Evolutionary conservation across 352 stramenopile species (phyloP), one percentile per base, ranked within the genome.

Genomic region (Phytophthora ramorum): DNA sequence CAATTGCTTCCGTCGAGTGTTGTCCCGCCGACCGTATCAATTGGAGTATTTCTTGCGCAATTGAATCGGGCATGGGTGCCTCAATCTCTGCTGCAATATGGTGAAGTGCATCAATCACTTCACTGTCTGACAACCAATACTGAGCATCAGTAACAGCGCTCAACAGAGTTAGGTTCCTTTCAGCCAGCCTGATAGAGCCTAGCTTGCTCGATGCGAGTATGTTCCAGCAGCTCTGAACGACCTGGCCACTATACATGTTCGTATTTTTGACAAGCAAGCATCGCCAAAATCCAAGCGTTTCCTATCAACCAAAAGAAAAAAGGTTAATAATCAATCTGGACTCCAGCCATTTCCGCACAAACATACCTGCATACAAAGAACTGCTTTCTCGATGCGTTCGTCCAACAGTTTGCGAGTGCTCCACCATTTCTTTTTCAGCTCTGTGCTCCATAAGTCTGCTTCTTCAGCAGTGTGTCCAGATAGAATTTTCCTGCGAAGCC

Each of bases 341-440:
- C 14, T 40, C 13, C 40, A 14, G 17, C 2, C 3, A 35, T 45
- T 35, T 26, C 1, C 32, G 38, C 24, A 49, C 28, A 14, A 20
- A 44, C 47, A 24, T 66, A 93, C 87, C 85, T 93, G 73, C 53
- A 93, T 76, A 14, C 66, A 77, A 4, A 50, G 7, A 12, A 94
- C 54, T 17, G 71, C 47, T 22, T 69, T 43, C 26, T 67, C 57
- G 17, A 96, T 73, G 16, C 71, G 71, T 30, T 69, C 66, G 56
- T 96, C 73, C 1, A 95, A 61, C 16, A 79, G 40, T 10, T 87
- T 85, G 50, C 88, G 80, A 34, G 63, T 87, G 56, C 64, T 73
- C 88, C 88, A 96, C 88, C 88, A 96, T 22, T 78, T 49, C n/a
- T 87, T 91, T 60, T 94, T 95, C 41, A 85, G 76, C 9, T 86